Evolutionary conservation across 108 stramenopile genomes (phyloP).

Genomic region (Fragilariopsis cylindrus): DNA sequence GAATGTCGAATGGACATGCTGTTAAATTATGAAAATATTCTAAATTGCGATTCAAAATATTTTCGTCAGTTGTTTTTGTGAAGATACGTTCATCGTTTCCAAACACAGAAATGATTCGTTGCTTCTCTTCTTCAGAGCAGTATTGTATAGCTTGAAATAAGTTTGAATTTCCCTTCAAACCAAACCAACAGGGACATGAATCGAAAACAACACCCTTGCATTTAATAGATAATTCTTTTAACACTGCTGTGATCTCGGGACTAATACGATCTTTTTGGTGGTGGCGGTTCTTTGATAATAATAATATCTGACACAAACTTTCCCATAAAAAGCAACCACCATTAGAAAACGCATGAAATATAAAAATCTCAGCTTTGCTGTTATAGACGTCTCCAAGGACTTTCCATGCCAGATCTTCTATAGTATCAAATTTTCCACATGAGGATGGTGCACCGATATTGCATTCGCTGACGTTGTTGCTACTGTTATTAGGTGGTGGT

Average conservation of each 20-base stretch:
- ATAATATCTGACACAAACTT: conserved; percentile 53
- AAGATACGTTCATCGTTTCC: conserved; percentile 10
- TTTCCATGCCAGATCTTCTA: conserved; percentile 57
- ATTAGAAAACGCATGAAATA: conserved; percentile 83
- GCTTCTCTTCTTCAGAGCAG: conserved; percentile 31
- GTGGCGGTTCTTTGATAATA: conserved; percentile 18
- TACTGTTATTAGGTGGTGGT: too few relatives aligned
- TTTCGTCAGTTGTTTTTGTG: conserved; percentile 7
- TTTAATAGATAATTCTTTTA: conserved; percentile 9
- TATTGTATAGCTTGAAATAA: conserved; percentile 36
- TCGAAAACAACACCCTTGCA: conserved; percentile 71
- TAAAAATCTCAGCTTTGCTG: conserved; percentile 29
- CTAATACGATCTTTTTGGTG: not conserved
- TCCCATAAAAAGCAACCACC: conserved; percentile 89
- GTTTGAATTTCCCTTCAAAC: conserved; percentile 31
- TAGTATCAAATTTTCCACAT: not conserved
- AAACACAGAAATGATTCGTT: conserved; percentile 22
- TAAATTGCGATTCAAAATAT: conserved; percentile 27
- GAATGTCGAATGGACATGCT: conserved; percentile 45
- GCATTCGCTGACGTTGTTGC: not conserved
- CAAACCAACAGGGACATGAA: conserved; percentile 62
- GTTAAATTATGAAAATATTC: conserved; percentile 53
- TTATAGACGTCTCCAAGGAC: conserved; percentile 46
- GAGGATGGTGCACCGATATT: too few relatives aligned
- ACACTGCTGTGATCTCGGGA: not conserved